These are phyloP conservation scores for Pseudocercospora macadamiae DNA, from an alignment of 2,329 filamentous ascomycete species.

Conservation along the genomic window DNA sequence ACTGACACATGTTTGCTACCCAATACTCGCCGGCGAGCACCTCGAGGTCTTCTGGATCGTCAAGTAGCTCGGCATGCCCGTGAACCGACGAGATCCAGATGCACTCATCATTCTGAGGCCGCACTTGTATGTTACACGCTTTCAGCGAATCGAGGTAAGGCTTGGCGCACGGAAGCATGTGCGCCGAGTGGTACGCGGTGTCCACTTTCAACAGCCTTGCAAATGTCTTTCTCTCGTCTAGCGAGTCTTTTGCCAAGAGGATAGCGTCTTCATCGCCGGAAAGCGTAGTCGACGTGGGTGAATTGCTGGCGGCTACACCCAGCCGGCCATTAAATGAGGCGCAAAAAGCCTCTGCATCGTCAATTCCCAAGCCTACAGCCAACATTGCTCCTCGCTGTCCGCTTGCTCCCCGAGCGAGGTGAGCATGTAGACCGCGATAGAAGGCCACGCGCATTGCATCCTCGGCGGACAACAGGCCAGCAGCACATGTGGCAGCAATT, in stretches of 20 bases:
- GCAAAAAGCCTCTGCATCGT: slow-evolving; percentile 26
- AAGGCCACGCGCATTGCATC: slow-evolving; percentile 31
- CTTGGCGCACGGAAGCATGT: slow-evolving; percentile 31
- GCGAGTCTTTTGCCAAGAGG: slow-evolving; percentile 31
- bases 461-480: slow-evolving; percentile 28
- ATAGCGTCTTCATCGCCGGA: slow-evolving; percentile 49
- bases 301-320: slow-evolving; percentile 41
- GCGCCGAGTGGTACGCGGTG: slow-evolving; percentile 50
- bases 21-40: slow-evolving; percentile 43
- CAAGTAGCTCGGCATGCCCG: slow-evolving; percentile 28
- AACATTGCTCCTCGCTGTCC: slow-evolving; percentile 40
- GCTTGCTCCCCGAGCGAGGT: slow-evolving; percentile 10
- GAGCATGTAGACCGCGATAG: slow-evolving; percentile 27
- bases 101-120: slow-evolving; percentile 18
- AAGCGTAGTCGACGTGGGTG: slow-evolving; percentile 47
- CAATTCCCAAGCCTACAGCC: slow-evolving; percentile 31
- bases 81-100: slow-evolving; percentile 28
- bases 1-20: slow-evolving; percentile 49
- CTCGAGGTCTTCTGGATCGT: slow-evolving; percentile 27
- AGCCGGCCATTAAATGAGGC: slow-evolving; percentile 30
- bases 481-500: slow-evolving; percentile 40
- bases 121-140: slow-evolving; percentile 21
- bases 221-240: slow-evolving; percentile 44
- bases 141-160: slow-evolving; percentile 23
- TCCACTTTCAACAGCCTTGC: slow-evolving; percentile 45